phyloP scores from a whole-genome alignment of 352 stramenopile genomes.

The Globisporangium carolinianum region DNA sequence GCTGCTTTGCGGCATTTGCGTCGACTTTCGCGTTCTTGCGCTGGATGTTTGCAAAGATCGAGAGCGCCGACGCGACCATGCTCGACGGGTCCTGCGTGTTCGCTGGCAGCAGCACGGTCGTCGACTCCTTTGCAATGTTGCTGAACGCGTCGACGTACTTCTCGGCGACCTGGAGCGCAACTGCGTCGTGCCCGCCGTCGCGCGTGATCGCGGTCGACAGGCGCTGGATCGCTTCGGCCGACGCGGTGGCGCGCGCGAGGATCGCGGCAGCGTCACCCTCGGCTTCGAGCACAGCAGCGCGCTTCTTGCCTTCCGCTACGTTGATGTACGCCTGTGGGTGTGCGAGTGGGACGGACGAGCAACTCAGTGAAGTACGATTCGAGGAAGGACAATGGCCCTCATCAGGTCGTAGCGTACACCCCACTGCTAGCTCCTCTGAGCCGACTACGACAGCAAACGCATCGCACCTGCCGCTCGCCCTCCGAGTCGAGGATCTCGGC shows the following conservation, averaged over 20 bases:
- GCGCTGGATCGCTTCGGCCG: slow-evolving; percentile 68
- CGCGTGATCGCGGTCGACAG: slow-evolving; percentile 67
- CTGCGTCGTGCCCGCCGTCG: slow-evolving; percentile 68
- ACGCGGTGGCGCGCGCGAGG: slow-evolving; percentile 72
- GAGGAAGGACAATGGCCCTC: too few relatives aligned
- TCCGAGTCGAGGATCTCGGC: slow-evolving; percentile 90
- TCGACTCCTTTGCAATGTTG: slow-evolving; percentile 87
- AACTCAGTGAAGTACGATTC: too few relatives aligned
- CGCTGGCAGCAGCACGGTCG: slow-evolving; percentile 74
- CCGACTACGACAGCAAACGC: not conserved
- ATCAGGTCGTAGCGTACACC: too few relatives aligned
- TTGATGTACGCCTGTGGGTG: slow-evolving; percentile 72
- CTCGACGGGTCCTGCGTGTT: slow-evolving; percentile 80
- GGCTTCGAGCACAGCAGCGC: slow-evolving; percentile 76
- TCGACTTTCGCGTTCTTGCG: slow-evolving; percentile 51
- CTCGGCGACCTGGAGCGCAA: slow-evolving; percentile 84
- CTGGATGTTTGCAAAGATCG: slow-evolving; percentile 86
- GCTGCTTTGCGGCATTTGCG: slow-evolving; percentile 2
- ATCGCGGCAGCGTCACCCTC: slow-evolving; percentile 85
- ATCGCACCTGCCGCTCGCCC: slow-evolving; percentile 53
- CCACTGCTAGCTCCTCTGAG: too few relatives aligned
- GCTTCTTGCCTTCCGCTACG: slow-evolving; percentile 87
- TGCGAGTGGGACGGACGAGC: not conserved
- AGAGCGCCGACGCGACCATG: slow-evolving; percentile 87
- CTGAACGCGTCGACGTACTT: slow-evolving; percentile 91